Conservation (phyloP, 1,284 basidiomycete species). For the Cryptococcus maquisensis region DNA sequence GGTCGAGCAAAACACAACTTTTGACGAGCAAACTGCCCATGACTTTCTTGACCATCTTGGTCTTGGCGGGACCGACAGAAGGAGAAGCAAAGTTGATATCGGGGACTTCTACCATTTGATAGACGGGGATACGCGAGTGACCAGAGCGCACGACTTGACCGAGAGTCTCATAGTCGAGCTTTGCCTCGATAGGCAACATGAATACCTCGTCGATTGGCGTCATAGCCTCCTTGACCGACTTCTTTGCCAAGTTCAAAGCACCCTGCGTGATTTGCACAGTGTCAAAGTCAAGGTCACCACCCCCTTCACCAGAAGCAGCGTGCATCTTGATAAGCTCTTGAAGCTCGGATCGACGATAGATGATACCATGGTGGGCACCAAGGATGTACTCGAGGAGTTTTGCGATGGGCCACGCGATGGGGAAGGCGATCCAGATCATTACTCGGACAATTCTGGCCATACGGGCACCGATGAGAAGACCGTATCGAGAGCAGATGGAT, state of each 20-base stretch:
- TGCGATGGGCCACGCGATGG: conserved; percentile 75
- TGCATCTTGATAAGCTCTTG: conserved; percentile 73
- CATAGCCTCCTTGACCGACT: conserved; percentile 67
- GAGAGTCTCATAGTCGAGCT: conserved; percentile 71
- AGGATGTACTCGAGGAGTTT: conserved; percentile 73
- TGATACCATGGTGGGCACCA: conserved; percentile 58
- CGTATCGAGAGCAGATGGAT: conserved; percentile 84
- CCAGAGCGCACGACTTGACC: conserved; percentile 70
- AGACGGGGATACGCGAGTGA: conserved; percentile 63
- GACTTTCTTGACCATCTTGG: conserved; percentile 65
- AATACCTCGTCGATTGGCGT: conserved; percentile 67
- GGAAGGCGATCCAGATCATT: conserved; percentile 64
- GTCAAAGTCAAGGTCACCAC: conserved; percentile 66
- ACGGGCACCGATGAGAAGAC: conserved; percentile 81
- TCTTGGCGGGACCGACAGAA: conserved; percentile 34
- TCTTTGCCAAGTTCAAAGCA: conserved; percentile 67
- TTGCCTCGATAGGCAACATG: conserved; percentile 71
- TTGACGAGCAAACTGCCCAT: conserved; percentile 77
- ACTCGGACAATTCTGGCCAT: conserved; percentile 69
- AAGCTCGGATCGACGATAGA: conserved; percentile 53
- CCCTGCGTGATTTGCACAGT: conserved; percentile 72
- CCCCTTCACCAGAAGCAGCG: conserved; percentile 56
- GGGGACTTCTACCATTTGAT: conserved; percentile 65
- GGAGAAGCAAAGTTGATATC: conserved; percentile 35
- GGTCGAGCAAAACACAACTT: conserved; percentile 79